Conservation (phyloP, 176 grass and related monocot genomes). For the Cocos nucifera region DNA sequence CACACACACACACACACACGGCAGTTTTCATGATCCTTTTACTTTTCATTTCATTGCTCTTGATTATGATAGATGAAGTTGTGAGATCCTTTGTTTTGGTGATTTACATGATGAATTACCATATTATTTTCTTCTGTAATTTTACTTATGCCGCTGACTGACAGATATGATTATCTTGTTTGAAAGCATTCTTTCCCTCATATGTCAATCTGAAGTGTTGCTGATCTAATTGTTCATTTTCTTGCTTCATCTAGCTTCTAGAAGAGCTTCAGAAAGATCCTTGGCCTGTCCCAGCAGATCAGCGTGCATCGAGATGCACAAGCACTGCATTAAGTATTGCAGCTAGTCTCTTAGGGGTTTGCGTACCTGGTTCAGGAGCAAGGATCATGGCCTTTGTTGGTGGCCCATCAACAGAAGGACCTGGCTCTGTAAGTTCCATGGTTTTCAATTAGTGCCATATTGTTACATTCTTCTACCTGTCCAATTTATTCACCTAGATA, state of each 20-base stretch:
- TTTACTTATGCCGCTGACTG: too few species aligned
- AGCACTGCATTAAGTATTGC: conserved; percentile 75
- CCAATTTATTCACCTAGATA: too few species aligned
- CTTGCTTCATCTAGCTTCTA: conserved; percentile 42
- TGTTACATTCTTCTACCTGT: conserved; percentile 2
- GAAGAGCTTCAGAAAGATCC: conserved; percentile 90
- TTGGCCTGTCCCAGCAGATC: conserved; percentile 70
- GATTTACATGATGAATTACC: too few species aligned
- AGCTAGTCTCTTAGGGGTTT: conserved; percentile 63
- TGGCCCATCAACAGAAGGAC: conserved; percentile 75
- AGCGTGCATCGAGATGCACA: conserved; percentile 74
- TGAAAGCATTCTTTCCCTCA: too few species aligned
- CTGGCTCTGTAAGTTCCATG: conserved; percentile 62
- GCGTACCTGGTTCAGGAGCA: conserved; percentile 85
- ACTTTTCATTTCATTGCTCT: too few species aligned
- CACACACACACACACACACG: too few species aligned
- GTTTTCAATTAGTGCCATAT: not conserved
- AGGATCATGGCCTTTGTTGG: conserved; percentile 95
- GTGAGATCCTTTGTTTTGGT: too few species aligned
- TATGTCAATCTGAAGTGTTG: too few species aligned
- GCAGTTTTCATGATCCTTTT: too few species aligned
- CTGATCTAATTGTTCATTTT: not conserved
- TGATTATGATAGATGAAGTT: too few species aligned
- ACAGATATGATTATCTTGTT: too few species aligned
- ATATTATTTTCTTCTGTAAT: too few species aligned